Evolutionary conservation across 495 filamentous ascomycete species (phyloP), one percentile per base, ranked within the genome.

Genomic region (Schizothecium vesticola): DNA sequence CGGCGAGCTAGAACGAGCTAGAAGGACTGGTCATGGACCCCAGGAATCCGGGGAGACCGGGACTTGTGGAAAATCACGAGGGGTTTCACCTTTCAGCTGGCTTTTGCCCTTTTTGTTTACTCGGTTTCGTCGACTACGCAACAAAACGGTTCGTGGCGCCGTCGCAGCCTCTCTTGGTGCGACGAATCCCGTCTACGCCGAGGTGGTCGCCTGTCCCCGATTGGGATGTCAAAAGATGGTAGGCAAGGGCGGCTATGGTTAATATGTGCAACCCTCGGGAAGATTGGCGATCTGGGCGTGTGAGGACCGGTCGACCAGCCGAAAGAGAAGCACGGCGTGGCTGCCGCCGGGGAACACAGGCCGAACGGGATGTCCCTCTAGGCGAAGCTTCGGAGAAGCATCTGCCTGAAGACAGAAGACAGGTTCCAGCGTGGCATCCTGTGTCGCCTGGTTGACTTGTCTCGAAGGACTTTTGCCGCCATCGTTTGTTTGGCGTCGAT

Each of bases 391-490:
- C 60, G 31, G 60, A 61, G 22, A 28, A n/a, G 59, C 24, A 61
- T 61, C 60, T 61, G 62, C 62, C 62, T 64, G 62, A 64, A 61
- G 43, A 8, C 60, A 61, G 22, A 28, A 31, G 19, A 26, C 33
- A 26, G 62, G 25, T 64, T 64, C 61, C 33, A 56, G 36, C 21
- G 23, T 64, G 61, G 61, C 22, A 24, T 59, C 63, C 55, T 28
- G 25, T 62, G 29, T 62, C 60, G 60, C n/a, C 60, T 62, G 24
- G 60, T 21, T 23, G 62, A 24, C 36, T 61, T 43, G 68, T 70
- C 63, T 70, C 68, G 56, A 68, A 66, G 43, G 23, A 58, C 33
- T 71, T 71, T 66, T 71, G 66, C 70, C 70, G 70, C 59, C 70
- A 62, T 28, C 55, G 61, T 61, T 65, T 59, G 61, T 61, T 65